Evolutionary conservation across 257 asterid species (phyloP), one percentile per base, ranked within the genome.

Genomic region (Lavandula angustifolia): DNA sequence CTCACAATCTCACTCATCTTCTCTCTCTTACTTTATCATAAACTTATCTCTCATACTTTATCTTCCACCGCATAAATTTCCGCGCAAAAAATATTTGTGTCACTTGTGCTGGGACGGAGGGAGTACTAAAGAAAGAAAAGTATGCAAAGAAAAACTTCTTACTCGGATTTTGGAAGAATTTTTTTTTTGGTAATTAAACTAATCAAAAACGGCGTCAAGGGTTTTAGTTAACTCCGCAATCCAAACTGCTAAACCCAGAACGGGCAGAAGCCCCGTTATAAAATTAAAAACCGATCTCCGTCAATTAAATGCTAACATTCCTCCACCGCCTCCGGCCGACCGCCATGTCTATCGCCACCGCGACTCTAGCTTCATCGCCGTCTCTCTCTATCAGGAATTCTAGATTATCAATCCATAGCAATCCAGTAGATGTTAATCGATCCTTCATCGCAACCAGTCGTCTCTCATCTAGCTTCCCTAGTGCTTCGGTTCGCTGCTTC

Each of bases 401-500:
- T 32, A 64, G 73, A 32, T 67, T 69, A 3, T 54, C 70, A 46
- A 6, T 63, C 34, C 35, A 60, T 59, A 60, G 60, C 46, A 61
- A 37, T 69, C 71, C 75, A 0, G 55, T 35, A 13, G 41, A 52
- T 9, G 40, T 60, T 27, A 57, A 57, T 71, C 80, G 64, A 34
- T 10, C 77, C 1, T 72, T 73, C 46, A 58, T 65, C 76, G 62
- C 66, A 7, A 61, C 43, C 64, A 56, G 74, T 5, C 67, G 75
- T 38, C 49, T 68, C 60, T 64, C 82, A 16, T 51, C 68, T 46
- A 75, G 80, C 67, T 61, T 70, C 43, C 75, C 71, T 34, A 70
- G 53, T 66, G 83, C 76, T 48, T 81, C 88, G 42, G 3, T 82
- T 47, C 91, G 92, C 44, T 84, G 95, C 76, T 88, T 79, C 77